phyloP scores from a whole-genome alignment of 2,329 filamentous ascomycete genomes.

The Colletotrichum tropicale region DNA sequence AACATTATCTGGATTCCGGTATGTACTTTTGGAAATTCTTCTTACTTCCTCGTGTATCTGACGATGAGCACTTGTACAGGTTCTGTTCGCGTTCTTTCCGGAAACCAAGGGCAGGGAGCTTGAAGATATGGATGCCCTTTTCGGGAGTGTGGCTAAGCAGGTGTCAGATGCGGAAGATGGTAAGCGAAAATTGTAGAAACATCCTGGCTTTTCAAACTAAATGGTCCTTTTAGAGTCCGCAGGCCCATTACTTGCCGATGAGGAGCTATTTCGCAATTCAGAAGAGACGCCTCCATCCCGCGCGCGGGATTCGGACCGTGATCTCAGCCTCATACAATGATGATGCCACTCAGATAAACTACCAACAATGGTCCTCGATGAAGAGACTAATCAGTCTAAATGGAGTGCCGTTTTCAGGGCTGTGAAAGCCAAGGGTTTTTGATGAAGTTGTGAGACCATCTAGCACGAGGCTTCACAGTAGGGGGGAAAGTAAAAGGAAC shows the following conservation, averaged over 20 bases:
- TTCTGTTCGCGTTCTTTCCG: conserved; percentile 46
- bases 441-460: not conserved
- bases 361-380: not conserved
- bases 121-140: conserved; percentile 50
- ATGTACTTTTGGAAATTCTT: not conserved
- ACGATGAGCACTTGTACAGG: conserved; percentile 23
- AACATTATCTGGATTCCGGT: conserved; percentile 53
- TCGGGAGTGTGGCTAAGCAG: conserved; percentile 27
- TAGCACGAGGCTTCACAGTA: not conserved
- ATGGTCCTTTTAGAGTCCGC: not conserved
- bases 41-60: not conserved
- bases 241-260: not conserved
- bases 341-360: not conserved
- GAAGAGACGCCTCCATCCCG: not conserved
- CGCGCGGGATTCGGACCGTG: not conserved
- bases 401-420: not conserved
- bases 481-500: not conserved
- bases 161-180: not conserved
- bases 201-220: not conserved
- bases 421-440: not conserved
- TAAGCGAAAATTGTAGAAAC: not conserved
- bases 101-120: conserved; percentile 47
- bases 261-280: not conserved
- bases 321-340: not conserved
- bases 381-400: not conserved